A percentile compares a stretch with the other conserved stretches of the same genome.
Conservation (phyloP, 352 stramenopile genomes). For the Lagenidium giganteum region DNA sequence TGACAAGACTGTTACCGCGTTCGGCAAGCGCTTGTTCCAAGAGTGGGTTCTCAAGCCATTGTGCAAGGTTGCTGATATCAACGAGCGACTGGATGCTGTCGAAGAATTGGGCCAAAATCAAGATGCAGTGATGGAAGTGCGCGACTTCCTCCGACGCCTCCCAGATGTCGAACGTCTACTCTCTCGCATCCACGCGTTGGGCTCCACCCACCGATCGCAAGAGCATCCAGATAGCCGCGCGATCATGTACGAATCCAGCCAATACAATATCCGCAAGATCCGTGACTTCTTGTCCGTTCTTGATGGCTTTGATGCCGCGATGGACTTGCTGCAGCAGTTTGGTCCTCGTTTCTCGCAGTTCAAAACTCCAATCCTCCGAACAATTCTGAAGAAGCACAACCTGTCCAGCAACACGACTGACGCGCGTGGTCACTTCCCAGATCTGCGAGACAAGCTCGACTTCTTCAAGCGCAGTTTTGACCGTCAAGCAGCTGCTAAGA, state of each 20-base stretch:
- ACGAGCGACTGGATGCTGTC: constrained; percentile 94
- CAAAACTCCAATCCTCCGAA: constrained; percentile 43
- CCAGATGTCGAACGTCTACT: constrained; percentile 97
- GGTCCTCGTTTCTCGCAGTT: constrained; percentile 59
- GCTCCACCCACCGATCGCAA: constrained; percentile 71
- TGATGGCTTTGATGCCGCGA: constrained; percentile 80
- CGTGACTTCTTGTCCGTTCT: constrained; percentile 89
- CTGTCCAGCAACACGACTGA: background rate
- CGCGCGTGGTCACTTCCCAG: constrained; percentile 73
- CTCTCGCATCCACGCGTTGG: constrained; percentile 95
- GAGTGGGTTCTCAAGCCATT: constrained; percentile 97
- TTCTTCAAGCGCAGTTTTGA: constrained; percentile 98
- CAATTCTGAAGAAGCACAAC: constrained; percentile 41
- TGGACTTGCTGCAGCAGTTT: constrained; percentile 84
- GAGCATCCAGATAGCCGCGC: constrained; percentile 95
- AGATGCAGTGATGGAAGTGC: constrained; percentile 76
- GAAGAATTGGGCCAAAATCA: constrained; percentile 86
- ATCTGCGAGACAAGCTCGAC: constrained; percentile 89
- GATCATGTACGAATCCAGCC: constrained; percentile 97
- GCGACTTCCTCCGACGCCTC: constrained; percentile 83
- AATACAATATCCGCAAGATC: constrained; percentile 98
- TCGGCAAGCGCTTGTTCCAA: constrained; percentile 94
- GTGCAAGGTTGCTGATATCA: constrained; percentile 93
- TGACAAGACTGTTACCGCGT: constrained; percentile 90
- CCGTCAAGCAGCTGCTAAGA: constrained; percentile 86